Conservation (phyloP, 805 yeast genomes). For the Nematodospora valgi region DNA sequence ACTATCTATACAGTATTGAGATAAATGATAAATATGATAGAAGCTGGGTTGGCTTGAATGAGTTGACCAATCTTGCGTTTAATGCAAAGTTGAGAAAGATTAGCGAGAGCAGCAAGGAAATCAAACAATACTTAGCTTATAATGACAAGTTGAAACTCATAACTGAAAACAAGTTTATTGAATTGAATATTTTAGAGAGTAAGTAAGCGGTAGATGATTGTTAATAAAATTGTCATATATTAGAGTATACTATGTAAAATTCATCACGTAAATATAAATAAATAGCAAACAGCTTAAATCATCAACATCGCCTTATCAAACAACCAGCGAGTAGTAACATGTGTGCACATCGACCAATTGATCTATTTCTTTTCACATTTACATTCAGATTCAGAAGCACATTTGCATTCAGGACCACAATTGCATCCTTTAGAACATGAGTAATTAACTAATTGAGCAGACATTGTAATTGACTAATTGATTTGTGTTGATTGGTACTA, state of each 20-base stretch:
- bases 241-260: too few relatives aligned
- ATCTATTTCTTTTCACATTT: constrained; percentile 12
- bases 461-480: not conserved
- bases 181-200: constrained; percentile 7
- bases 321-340: too few relatives aligned
- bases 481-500: not conserved
- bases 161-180: constrained; percentile 19
- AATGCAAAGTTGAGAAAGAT: constrained; percentile 18
- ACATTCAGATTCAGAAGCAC: constrained; percentile 15
- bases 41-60: constrained; percentile 70
- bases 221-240: too few relatives aligned
- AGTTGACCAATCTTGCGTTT: constrained; percentile 22
- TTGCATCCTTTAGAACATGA: constrained; percentile 15
- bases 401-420: constrained; percentile 22
- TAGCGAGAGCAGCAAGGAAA: constrained; percentile 16
- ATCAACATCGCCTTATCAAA: too few relatives aligned
- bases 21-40: constrained; percentile 64
- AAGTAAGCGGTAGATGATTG: constrained; percentile 1
- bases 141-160: constrained; percentile 20
- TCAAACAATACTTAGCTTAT: constrained; percentile 18
- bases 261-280: too few relatives aligned
- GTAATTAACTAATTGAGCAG: constrained; percentile 6
- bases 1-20: constrained; percentile 72
- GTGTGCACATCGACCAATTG: too few relatives aligned
- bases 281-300: too few relatives aligned